Percentiles rank a stretch among this genome's conserved stretches.
These are phyloP conservation scores for Plasmodium adleri DNA, from an alignment of 169 alveolate genomes.

Conservation along the genomic window DNA sequence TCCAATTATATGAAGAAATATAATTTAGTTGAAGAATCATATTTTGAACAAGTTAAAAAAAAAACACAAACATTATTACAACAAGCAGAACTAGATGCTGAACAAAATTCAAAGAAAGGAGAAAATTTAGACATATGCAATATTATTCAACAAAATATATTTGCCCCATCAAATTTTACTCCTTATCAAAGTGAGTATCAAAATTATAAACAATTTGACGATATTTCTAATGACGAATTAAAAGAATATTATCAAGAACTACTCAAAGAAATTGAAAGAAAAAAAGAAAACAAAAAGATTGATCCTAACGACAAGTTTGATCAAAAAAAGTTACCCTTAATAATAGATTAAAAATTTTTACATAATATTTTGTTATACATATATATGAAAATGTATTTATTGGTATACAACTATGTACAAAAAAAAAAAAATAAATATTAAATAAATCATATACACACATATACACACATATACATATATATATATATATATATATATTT, in stretches of 20 bases:
- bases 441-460: too few species aligned
- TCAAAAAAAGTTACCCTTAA: slow-evolving; percentile 32
- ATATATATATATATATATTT: too few species aligned
- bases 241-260: slow-evolving; percentile 37
- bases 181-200: neutral
- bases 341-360: slow-evolving; percentile 20
- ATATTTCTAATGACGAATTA: neutral
- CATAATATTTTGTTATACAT: neutral
- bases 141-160: slow-evolving; percentile 5
- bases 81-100: slow-evolving; percentile 36
- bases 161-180: slow-evolving; percentile 18
- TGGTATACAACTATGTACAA: too few species aligned
- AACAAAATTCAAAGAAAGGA: slow-evolving; percentile 11
- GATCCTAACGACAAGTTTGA: slow-evolving; percentile 20
- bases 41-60: slow-evolving; percentile 72
- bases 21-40: slow-evolving; percentile 76
- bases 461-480: too few species aligned
- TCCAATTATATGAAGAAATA: slow-evolving; percentile 78
- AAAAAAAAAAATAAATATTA: too few species aligned
- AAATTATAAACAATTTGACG: slow-evolving; percentile 5
- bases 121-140: slow-evolving; percentile 8
- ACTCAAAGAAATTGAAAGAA: slow-evolving; percentile 20
- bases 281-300: slow-evolving; percentile 19
- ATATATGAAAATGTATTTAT: too few species aligned
- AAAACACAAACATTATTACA: slow-evolving; percentile 45